These are phyloP conservation scores for Candida tunisiensis DNA, from an alignment of 1,139 yeast species.

Conservation along the genomic window DNA sequence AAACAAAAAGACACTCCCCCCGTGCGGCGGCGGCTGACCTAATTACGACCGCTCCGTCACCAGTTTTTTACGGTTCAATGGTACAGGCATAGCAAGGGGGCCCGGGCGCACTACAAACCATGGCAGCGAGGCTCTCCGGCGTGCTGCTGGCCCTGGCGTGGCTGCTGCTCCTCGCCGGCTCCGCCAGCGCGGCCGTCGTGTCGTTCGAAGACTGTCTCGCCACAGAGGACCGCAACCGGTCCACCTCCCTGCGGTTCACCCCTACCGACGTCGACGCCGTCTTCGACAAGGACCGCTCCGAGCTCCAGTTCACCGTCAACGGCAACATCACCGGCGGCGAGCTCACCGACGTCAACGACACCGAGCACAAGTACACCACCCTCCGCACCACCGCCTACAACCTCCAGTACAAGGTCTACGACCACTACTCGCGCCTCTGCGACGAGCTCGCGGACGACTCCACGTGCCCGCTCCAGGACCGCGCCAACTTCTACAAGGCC, in stretches of 20 bases:
- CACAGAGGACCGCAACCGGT: constrained; percentile 1
- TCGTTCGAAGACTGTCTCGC: constrained; percentile 6
- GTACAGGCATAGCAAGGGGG: too few species aligned
- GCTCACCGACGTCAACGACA: constrained; percentile 10
- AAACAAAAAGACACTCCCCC: too few species aligned
- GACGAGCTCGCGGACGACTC: constrained; percentile 16
- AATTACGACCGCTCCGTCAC: too few species aligned
- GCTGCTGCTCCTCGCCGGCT: not conserved
- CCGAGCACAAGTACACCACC: constrained; percentile 13
- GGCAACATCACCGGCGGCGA: constrained; percentile 12
- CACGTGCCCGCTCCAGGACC: constrained; percentile 9
- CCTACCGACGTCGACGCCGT: constrained; percentile 3
- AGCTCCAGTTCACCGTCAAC: constrained; percentile 6
- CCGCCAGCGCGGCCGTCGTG: constrained; percentile 1
- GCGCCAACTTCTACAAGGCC: constrained; percentile 9
- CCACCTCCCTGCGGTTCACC: constrained; percentile 1
- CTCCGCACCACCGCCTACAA: constrained; percentile 9
- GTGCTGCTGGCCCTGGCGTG: not conserved
- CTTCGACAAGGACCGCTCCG: constrained; percentile 2
- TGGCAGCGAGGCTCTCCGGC: too few species aligned
- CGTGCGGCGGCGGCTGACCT: too few species aligned
- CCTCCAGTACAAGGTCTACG: constrained; percentile 7
- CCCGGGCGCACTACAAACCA: too few species aligned
- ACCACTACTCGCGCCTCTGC: constrained; percentile 14
- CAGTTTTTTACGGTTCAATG: too few species aligned